phyloP scores from a whole-genome alignment of 148 eudicot genomes.

The Cornus kousa region DNA sequence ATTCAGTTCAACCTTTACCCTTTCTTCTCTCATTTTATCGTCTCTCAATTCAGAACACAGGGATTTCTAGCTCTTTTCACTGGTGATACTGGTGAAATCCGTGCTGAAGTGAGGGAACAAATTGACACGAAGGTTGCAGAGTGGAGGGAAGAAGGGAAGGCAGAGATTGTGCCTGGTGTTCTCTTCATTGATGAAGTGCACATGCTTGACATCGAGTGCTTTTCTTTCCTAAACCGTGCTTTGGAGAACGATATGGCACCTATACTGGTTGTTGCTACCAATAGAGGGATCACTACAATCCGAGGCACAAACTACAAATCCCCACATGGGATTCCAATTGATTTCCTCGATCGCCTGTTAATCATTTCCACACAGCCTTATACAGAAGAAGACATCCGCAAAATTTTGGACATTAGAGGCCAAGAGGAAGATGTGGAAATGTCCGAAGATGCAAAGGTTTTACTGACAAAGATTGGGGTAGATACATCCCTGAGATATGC shows the following conservation, averaged over 20 bases:
- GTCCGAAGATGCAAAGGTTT: conserved; percentile 77
- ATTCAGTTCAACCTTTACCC: background rate
- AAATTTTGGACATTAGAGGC: conserved; percentile 80
- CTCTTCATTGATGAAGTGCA: conserved; percentile 98
- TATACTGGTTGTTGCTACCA: conserved; percentile 86
- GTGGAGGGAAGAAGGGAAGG: conserved; percentile 98
- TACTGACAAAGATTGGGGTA: conserved; percentile 83
- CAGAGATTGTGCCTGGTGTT: conserved; percentile 94
- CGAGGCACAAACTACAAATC: conserved; percentile 92
- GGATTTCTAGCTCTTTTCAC: conserved; percentile 95
- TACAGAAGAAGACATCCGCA: conserved; percentile 75
- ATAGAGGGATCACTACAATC: conserved; percentile 83
- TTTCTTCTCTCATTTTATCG: background rate
- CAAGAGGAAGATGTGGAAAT: conserved; percentile 96
- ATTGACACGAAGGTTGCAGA: conserved; percentile 94
- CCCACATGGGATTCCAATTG: conserved; percentile 94
- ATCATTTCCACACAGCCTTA: conserved; percentile 89
- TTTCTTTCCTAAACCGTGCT: conserved; percentile 93
- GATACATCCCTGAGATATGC: conserved; percentile 89
- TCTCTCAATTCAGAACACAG: conserved; percentile 59
- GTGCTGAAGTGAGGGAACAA: conserved; percentile 93
- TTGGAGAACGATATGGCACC: conserved; percentile 98
- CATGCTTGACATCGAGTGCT: conserved; percentile 95
- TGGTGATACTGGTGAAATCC: conserved; percentile 93
- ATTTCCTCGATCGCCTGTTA: conserved; percentile 87